Evolutionary conservation across 306 rosid genomes (phyloP).

Genomic region (Acacia melanoxylon): DNA sequence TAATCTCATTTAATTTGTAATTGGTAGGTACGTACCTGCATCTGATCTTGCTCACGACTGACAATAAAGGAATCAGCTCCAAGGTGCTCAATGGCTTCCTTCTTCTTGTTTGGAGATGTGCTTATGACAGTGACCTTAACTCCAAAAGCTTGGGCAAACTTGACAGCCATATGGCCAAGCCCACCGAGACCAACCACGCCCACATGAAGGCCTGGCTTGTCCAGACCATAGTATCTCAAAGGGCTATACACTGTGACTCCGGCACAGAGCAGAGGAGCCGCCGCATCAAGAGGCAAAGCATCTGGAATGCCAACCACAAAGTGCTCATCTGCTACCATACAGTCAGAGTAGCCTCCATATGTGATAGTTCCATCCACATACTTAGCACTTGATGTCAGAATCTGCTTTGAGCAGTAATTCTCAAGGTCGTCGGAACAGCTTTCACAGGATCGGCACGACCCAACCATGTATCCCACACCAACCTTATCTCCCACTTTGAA

Average conservation of each 20-base stretch:
- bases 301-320: not conserved
- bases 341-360: slow-evolving; percentile 51
- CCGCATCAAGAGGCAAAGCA: not conserved
- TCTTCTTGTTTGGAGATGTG: not conserved
- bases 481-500: slow-evolving; percentile 62
- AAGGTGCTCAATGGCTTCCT: not conserved
- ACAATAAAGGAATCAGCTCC: not conserved
- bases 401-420: not conserved
- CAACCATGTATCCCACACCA: slow-evolving; percentile 60
- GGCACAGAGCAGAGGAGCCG: not conserved
- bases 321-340: not conserved
- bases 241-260: not conserved
- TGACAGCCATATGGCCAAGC: slow-evolving; percentile 59
- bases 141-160: slow-evolving; percentile 63
- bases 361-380: not conserved
- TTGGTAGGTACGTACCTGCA: not conserved
- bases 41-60: slow-evolving; percentile 38
- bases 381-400: not conserved
- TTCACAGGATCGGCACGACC: slow-evolving; percentile 50
- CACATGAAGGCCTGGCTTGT: slow-evolving; percentile 44
- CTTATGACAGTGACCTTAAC: slow-evolving; percentile 12
- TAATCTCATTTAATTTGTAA: too few species aligned
- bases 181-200: slow-evolving; percentile 68
- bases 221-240: slow-evolving; percentile 39
- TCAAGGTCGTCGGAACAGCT: not conserved